Conservation (phyloP, 1,284 basidiomycete species). For the Coriolopsis trogii region DNA sequence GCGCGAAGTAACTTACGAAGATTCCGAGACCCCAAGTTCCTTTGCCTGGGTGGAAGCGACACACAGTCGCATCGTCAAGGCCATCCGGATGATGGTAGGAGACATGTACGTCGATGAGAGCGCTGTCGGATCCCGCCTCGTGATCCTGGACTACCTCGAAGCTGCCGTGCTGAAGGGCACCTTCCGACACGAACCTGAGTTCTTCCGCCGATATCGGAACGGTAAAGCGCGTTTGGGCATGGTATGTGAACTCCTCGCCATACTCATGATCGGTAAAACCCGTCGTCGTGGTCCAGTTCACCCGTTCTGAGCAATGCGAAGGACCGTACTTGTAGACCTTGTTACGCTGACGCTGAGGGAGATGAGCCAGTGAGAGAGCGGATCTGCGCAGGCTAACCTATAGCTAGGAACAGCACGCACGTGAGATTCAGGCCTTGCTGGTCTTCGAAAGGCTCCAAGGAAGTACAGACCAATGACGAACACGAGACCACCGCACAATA, state of each 20-base stretch:
- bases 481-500: too few relatives aligned
- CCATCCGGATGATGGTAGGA: slow-evolving; percentile 18
- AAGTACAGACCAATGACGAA: too few relatives aligned
- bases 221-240: slow-evolving; percentile 18
- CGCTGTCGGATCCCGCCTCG: slow-evolving; percentile 12
- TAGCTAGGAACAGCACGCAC: too few relatives aligned
- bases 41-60: slow-evolving; percentile 22
- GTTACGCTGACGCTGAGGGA: neutral
- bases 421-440: too few relatives aligned
- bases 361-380: too few relatives aligned
- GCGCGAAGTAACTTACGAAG: slow-evolving; percentile 24
- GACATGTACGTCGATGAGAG: slow-evolving; percentile 25
- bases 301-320: neutral
- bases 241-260: slow-evolving; percentile 1
- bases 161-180: slow-evolving; percentile 27
- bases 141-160: slow-evolving; percentile 24
- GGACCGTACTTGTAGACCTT: too few relatives aligned
- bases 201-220: slow-evolving; percentile 29
- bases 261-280: neutral
- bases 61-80: slow-evolving; percentile 24
- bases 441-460: too few relatives aligned
- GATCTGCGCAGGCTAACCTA: too few relatives aligned
- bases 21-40: slow-evolving; percentile 31
- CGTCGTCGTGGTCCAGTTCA: slow-evolving; percentile 4
- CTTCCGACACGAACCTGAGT: slow-evolving; percentile 29